Evolutionary conservation across 108 stramenopile genomes (phyloP).

Genomic region (Pseudonitzschia delicatissima): DNA sequence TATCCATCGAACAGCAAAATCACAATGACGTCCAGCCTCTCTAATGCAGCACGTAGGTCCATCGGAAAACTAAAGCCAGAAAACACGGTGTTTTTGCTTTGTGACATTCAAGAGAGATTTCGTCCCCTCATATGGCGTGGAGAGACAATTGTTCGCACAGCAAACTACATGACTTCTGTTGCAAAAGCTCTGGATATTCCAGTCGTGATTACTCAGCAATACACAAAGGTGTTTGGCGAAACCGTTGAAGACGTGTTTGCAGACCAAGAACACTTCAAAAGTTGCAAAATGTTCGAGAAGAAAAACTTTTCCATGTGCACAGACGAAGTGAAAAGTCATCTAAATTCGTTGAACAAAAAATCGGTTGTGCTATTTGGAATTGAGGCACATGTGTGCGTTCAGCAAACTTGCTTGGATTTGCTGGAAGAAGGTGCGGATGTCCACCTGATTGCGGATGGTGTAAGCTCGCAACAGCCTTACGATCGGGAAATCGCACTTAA

Average conservation of each 20-base stretch:
- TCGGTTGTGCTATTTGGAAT: constrained; percentile 92
- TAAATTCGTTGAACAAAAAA: constrained; percentile 33
- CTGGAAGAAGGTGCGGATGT: constrained; percentile 81
- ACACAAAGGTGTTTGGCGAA: constrained; percentile 91
- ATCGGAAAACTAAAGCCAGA: constrained; percentile 84
- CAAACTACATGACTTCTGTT: constrained; percentile 85
- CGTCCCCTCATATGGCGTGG: constrained; percentile 82
- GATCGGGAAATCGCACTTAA: constrained; percentile 84
- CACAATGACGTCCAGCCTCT: constrained; percentile 3
- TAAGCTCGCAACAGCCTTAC: constrained; percentile 71
- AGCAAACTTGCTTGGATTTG: constrained; percentile 89
- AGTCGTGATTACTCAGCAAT: constrained; percentile 93
- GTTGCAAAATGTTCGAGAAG: constrained; percentile 81
- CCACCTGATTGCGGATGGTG: constrained; percentile 86
- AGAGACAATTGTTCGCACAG: constrained; percentile 77
- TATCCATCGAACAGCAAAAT: background rate
- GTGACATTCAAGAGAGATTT: constrained; percentile 95
- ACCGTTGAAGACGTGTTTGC: constrained; percentile 74
- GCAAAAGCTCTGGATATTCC: constrained; percentile 83
- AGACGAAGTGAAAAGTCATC: constrained; percentile 56
- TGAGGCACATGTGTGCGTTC: constrained; percentile 96
- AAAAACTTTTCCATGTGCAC: constrained; percentile 93
- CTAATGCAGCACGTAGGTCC: constrained; percentile 17
- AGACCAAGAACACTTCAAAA: constrained; percentile 42
- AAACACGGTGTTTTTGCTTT: constrained; percentile 76